These are phyloP conservation scores for Candida maesae DNA, from an alignment of 805 yeast species.

Conservation along the genomic window DNA sequence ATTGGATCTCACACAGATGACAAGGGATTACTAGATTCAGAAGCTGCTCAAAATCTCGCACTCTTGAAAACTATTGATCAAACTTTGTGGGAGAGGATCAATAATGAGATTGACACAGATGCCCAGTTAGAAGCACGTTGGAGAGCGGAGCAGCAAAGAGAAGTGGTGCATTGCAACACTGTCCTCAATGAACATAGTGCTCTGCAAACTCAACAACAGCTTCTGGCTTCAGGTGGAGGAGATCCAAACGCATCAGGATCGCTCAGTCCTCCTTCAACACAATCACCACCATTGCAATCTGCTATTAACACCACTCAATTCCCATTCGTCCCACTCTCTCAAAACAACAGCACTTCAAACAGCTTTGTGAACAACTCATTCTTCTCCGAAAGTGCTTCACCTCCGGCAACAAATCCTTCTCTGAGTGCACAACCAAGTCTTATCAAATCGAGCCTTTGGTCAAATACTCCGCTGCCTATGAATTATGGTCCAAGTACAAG, in stretches of 20 bases:
- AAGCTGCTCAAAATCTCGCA: slow-evolving; percentile 21
- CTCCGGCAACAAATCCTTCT: slow-evolving; percentile 2
- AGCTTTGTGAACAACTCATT: slow-evolving; percentile 2
- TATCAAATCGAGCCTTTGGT: slow-evolving; percentile 10
- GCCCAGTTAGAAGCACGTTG: slow-evolving; percentile 35
- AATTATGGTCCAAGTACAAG: slow-evolving; percentile 5
- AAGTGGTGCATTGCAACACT: slow-evolving; percentile 29
- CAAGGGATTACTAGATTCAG: slow-evolving; percentile 22
- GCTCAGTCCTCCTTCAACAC: not conserved
- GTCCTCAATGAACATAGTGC: slow-evolving; percentile 22
- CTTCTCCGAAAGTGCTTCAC: slow-evolving; percentile 6
- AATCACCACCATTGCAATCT: not conserved
- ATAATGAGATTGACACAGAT: slow-evolving; percentile 30
- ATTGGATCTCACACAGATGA: slow-evolving; percentile 19
- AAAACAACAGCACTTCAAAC: slow-evolving; percentile 2
- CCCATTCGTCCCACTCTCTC: not conserved
- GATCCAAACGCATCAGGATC: slow-evolving; percentile 3
- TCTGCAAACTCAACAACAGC: slow-evolving; percentile 12
- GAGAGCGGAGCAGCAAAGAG: slow-evolving; percentile 37
- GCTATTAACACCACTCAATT: not conserved
- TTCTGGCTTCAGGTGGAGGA: slow-evolving; percentile 1
- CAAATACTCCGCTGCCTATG: slow-evolving; percentile 6
- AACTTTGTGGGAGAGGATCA: slow-evolving; percentile 17
- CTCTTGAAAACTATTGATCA: slow-evolving; percentile 18
- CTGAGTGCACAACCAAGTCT: not conserved